Percentiles rank a stretch among this genome's conserved stretches.
Conservation (phyloP, 1,139 yeast genomes). For the Blastobotrys indianensis region DNA sequence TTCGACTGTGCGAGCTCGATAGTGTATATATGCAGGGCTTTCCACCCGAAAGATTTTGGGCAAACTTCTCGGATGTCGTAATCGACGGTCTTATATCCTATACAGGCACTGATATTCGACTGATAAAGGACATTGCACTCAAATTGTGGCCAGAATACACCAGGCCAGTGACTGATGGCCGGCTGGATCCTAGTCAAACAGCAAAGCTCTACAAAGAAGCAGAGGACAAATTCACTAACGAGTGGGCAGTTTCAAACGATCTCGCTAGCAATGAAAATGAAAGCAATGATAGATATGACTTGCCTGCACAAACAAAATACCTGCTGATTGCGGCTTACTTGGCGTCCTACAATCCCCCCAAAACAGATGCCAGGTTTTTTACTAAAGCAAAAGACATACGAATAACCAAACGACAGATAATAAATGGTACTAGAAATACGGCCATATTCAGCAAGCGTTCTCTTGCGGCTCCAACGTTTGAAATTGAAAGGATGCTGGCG, state of each 20-base stretch:
- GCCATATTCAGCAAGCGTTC: slow-evolving; percentile 40
- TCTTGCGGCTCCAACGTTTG: slow-evolving; percentile 57
- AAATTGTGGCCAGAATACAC: slow-evolving; percentile 50
- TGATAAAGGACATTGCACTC: slow-evolving; percentile 40
- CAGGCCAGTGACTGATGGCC: slow-evolving; percentile 38
- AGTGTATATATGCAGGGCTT: slow-evolving; percentile 23
- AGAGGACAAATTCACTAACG: slow-evolving; percentile 39
- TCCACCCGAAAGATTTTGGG: slow-evolving; percentile 41
- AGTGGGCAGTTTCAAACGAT: slow-evolving; percentile 34
- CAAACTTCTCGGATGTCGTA: slow-evolving; percentile 43
- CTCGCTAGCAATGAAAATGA: slow-evolving; percentile 17
- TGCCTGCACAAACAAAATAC: slow-evolving; percentile 55
- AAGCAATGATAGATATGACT: slow-evolving; percentile 17
- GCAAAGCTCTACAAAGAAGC: slow-evolving; percentile 44
- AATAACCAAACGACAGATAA: slow-evolving; percentile 39
- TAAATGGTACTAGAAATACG: slow-evolving; percentile 45
- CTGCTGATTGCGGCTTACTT: slow-evolving; percentile 62
- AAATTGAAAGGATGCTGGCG: slow-evolving; percentile 62
- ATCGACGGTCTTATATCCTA: slow-evolving; percentile 49
- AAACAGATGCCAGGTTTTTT: slow-evolving; percentile 53
- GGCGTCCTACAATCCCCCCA: slow-evolving; percentile 61
- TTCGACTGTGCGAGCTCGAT: not conserved
- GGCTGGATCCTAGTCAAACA: slow-evolving; percentile 38
- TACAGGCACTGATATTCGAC: slow-evolving; percentile 48
- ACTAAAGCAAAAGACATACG: slow-evolving; percentile 52